Base-by-base conservation (phyloP, 2,329 filamentous ascomycete species). In the Nakataea oryzae region DNA sequence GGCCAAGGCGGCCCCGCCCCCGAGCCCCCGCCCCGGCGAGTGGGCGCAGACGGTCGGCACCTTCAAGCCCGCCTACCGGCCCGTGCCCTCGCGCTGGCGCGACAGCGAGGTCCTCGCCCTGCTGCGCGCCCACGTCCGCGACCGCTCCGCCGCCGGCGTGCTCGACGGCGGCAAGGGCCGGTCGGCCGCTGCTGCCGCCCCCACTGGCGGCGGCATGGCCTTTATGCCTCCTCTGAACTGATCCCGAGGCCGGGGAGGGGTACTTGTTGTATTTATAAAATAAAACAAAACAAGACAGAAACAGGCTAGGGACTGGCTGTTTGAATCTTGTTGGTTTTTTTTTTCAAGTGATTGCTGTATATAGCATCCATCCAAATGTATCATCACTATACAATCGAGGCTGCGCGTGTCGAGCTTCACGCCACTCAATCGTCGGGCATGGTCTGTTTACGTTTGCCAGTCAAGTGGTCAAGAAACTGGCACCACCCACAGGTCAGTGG, bases 11-110 rank as follows among this genome's bases (percentile, higher is more conserved):
- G 59, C 72, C 73, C 61, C 69, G 60, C 68, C 74, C 59, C 58
- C 69, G 59, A 66, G 67, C 62, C 73, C 73, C 6, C 71, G 71
- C 28, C 74, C 81, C 73, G 92, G 93, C 65, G 95, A 99, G 78
- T 99, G 95, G 95, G 91, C 91, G 65, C 93, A 97, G 81, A 99
- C 95, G 0, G 82, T 97, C 6, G 95, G 95, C 34, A 93, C 91
- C 27, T 97, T 96, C 76, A 93, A 90, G 80, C 91, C 93, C 32
- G 91, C 93, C 47, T 97, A 97, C 76, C 81, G 93, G 62, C 93
- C 93, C 54, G 93, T 97, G 63, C 95, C 95, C 14, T 76, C 78
- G 68, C 82, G 93, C 65, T 99, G 95, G 95, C 85, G 82, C 75
- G 86, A 88, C 65, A 96, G 90, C 67, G 87, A 93, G 77, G 85